phyloP scores from a whole-genome alignment of 164 flowering plant species.

The Liriodendron chinense region DNA sequence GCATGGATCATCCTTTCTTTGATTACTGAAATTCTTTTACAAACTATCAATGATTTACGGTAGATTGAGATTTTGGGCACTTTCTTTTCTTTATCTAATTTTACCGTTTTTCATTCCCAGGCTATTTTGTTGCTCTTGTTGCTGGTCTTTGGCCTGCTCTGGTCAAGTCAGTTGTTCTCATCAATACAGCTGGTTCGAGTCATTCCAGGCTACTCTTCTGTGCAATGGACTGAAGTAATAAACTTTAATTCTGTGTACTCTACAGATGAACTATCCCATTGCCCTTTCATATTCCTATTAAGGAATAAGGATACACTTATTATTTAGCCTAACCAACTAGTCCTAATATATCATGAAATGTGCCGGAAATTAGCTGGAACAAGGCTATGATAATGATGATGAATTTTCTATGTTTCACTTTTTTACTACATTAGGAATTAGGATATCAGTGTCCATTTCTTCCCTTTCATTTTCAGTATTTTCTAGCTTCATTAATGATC shows the following conservation, averaged over 20 bases:
- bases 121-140: constrained; percentile 59
- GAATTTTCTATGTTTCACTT: too few relatives aligned
- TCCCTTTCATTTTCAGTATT: too few relatives aligned
- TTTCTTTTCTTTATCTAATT: constrained; percentile 9
- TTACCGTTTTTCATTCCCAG: constrained; percentile 29
- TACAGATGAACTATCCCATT: neutral
- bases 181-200: constrained; percentile 76
- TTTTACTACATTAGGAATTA: too few relatives aligned
- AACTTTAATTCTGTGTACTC: neutral
- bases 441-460: too few relatives aligned
- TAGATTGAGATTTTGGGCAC: neutral
- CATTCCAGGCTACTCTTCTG: constrained; percentile 48
- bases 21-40: neutral
- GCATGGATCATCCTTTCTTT: neutral
- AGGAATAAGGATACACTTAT: neutral
- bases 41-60: neutral
- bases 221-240: constrained; percentile 41
- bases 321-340: neutral
- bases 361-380: neutral
- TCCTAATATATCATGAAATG: neutral
- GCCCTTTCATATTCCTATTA: neutral
- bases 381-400: too few relatives aligned
- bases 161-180: constrained; percentile 62
- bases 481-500: too few relatives aligned
- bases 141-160: constrained; percentile 72